A percentile compares a stretch with the other conserved stretches of the same genome.
These are phyloP conservation scores for Hymenoscyphus linearis DNA, from an alignment of 2,329 filamentous ascomycete genomes.

Conservation along the genomic window DNA sequence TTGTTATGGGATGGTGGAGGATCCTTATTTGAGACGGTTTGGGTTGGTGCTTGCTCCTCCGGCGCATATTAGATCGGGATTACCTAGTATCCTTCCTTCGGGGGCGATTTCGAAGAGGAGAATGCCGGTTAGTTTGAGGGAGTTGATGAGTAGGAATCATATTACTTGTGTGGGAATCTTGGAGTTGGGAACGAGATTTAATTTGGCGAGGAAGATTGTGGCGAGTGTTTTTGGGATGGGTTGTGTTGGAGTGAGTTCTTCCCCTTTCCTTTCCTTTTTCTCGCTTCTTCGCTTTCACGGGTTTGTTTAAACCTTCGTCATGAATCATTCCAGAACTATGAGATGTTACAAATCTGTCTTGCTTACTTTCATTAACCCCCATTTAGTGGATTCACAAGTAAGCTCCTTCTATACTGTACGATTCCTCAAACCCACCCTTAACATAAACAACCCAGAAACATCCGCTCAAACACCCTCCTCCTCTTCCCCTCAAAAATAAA, in stretches of 20 bases:
- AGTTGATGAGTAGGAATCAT: slow-evolving; percentile 23
- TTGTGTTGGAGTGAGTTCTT: slow-evolving; percentile 37
- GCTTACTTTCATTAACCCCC: neutral
- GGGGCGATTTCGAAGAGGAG: slow-evolving; percentile 25
- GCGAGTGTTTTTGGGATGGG: slow-evolving; percentile 45
- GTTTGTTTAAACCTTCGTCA: too few relatives aligned
- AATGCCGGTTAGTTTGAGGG: slow-evolving; percentile 24
- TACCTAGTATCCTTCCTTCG: slow-evolving; percentile 21
- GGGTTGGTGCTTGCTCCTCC: slow-evolving; percentile 27
- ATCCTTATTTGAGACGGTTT: slow-evolving; percentile 17
- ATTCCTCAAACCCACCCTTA: neutral
- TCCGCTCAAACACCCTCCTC: slow-evolving; percentile 36
- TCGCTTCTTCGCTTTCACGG: too few relatives aligned
- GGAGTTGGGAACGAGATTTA: slow-evolving; percentile 40
- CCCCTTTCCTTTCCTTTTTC: neutral
- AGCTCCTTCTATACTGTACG: neutral
- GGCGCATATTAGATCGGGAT: slow-evolving; percentile 22
- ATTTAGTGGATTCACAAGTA: slow-evolving; percentile 42
- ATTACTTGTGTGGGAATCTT: slow-evolving; percentile 26
- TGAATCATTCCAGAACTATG: too few relatives aligned
- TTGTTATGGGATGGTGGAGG: slow-evolving; percentile 28
- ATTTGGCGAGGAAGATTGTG: slow-evolving; percentile 39
- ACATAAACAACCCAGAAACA: slow-evolving; percentile 17
- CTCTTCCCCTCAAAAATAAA: slow-evolving; percentile 39
- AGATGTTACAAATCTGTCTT: too few relatives aligned